Evolutionary conservation across 176 grass and related monocot species (phyloP), one percentile per base, ranked within the genome.

Genomic region (Themeda triandra): DNA sequence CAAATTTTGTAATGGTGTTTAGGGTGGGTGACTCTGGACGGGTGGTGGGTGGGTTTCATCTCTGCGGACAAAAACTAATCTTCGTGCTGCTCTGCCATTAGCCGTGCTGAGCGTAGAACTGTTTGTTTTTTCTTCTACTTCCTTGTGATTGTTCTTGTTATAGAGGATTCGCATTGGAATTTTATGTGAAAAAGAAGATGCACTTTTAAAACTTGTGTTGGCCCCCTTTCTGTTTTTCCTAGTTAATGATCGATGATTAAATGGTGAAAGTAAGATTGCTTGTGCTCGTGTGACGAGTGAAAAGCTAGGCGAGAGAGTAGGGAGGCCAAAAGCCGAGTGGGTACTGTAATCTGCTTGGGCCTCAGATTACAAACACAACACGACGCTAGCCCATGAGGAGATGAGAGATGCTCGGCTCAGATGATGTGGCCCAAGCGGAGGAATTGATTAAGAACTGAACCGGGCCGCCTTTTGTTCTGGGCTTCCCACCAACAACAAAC

Each of bases 1-100:
- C 80, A 80, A 80, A 54, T 91, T 91, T 91, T 91, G 89, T 84
- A 80, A 84, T 35, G 77, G 69, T 63, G 27, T 14, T 63, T 60
- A 77, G 79, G 35, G 18, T 35, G 45, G 5, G 17, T 29, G 36
- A 19, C 74, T 58, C 23, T 60, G 51, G 51, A 56, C 1, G 48
- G 46, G n/a, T n/a, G 48, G 17, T 6, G 6, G 53, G 21, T 58
- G 53, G 53, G 21, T 58, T 58, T n/a, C 19, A n/a, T 58, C 59
- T 51, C 54, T 27, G 62, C 62, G 13, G 62, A 15, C 62, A 64
- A 64, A 27, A 29, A 64, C 62, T 64, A 64, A 64, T 64, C 62
- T 30, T 30, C 1, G 10, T 7, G 24, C 18, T 25, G 33, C 72
- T 70, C 51, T 83, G 12, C 36, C 69, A 8, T 24, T 66, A 75